Conservation (phyloP, 306 rosid species). For the Corylus americana region DNA sequence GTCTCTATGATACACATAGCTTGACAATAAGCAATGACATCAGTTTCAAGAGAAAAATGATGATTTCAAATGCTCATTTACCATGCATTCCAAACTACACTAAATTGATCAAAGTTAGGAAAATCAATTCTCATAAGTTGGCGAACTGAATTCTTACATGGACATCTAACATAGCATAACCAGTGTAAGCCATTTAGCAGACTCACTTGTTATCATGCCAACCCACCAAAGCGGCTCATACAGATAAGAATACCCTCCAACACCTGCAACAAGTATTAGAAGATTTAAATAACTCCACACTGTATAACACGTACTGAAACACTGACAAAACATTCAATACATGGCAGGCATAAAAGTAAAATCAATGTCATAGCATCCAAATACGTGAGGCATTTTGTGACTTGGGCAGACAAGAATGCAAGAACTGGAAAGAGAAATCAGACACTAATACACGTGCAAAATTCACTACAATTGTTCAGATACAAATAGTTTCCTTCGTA, state of each 20-base stretch:
- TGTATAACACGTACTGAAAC: neutral
- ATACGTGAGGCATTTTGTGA: neutral
- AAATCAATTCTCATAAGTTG: conserved; percentile 5
- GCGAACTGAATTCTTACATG: neutral
- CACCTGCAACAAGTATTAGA: conserved; percentile 56
- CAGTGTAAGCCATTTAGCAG: conserved; percentile 2
- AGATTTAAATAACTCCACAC: conserved; percentile 20
- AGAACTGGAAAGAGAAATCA: neutral
- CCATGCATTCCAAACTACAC: neutral
- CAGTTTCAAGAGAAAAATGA: too few species aligned
- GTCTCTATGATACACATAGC: neutral
- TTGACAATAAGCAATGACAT: neutral
- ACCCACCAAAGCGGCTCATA: conserved; percentile 99
- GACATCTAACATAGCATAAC: neutral
- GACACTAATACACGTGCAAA: neutral
- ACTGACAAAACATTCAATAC: neutral
- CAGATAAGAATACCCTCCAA: conserved; percentile 94
- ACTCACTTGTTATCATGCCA: conserved; percentile 99
- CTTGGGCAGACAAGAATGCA: neutral
- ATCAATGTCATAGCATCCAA: neutral
- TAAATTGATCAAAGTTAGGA: neutral
- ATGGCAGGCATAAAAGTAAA: neutral
- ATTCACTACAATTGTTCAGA: neutral
- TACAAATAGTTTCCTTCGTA: neutral
- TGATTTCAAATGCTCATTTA: neutral